Evolutionary conservation across 805 yeast species (phyloP), one percentile per base, ranked within the genome.

Genomic region (Cyberlindnera mississippiensis): DNA sequence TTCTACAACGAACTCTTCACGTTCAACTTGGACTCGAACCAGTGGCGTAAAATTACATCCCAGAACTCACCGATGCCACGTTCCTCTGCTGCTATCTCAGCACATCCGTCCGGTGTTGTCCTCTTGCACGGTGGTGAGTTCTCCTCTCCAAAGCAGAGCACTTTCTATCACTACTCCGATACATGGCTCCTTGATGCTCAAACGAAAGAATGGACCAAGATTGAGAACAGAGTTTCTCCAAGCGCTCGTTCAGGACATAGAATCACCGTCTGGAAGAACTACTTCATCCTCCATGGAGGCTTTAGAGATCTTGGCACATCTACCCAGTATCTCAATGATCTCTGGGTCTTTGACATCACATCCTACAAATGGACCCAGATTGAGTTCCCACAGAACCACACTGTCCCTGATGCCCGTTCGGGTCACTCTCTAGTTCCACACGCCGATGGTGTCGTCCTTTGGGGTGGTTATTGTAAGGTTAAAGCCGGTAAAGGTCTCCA

Each of bases 81-180:
- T 48, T 85, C 96, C 0, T 88, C 96, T 0, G 96, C 95, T 52
- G 85, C 96, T 1, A 85, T 90, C 87, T 82, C 90, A 48, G 82
- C 86, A 1, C 98, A 91, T 63, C 96, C 96, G 1, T 78, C 89
- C 2, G 98, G 98, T 10, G 68, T 90, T 2, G 75, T 87, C 20
- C 61, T 91, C 45, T 64, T 91, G 70, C 93, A 88, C 66, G 99
- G 98, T 37, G 99, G 99, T 55, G 99, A 91, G 64, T 91, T 93
- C 55, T 86, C 96, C 2, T 85, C 96, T 13, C 98, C 98, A 4
- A 91, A 91, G 55, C 99, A 91, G 62, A 79, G 87, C 38, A 88
- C 96, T 0, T 91, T 91, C 63, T 93, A 93, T 61, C 99, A 91
- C 63, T 91, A 87, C 61, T 91, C 96, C 14, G 99, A 91, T 59